phyloP scores from a whole-genome alignment of 2,329 filamentous ascomycete genomes.

The Tolypocladium tropicale region DNA sequence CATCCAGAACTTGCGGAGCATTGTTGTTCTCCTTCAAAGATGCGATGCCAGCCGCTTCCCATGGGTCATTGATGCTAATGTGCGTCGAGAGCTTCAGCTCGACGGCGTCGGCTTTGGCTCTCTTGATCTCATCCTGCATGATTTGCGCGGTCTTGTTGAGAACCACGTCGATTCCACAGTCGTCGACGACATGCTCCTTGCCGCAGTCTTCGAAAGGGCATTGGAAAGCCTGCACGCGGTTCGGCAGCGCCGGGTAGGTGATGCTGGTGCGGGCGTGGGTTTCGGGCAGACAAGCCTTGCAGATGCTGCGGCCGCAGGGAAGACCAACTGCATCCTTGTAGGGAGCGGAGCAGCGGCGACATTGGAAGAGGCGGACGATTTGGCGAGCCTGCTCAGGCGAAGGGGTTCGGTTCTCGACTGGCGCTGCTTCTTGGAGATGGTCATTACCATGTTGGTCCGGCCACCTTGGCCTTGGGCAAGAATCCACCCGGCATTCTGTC shows the following conservation, averaged over 20 bases:
- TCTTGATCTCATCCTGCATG: conserved; percentile 42
- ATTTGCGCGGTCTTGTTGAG: conserved; percentile 60
- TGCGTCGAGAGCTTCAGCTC: conserved; percentile 22
- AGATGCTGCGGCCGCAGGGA: conserved; percentile 73
- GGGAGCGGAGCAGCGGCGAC: conserved; percentile 59
- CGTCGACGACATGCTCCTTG: conserved; percentile 63
- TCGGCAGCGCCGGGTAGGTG: conserved; percentile 62
- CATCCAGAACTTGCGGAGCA: conserved; percentile 29
- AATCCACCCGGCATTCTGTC: neutral
- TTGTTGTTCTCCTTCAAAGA: conserved; percentile 24
- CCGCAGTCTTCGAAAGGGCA: conserved; percentile 61
- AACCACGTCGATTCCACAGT: conserved; percentile 69
- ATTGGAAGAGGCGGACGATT: conserved; percentile 65
- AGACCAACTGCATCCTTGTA: conserved; percentile 61
- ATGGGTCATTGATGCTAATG: conserved; percentile 25
- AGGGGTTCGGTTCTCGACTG: conserved; percentile 1
- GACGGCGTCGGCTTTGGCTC: conserved; percentile 21
- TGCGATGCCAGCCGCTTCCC: conserved; percentile 29
- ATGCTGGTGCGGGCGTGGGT: conserved; percentile 57
- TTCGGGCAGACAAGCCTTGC: conserved; percentile 62
- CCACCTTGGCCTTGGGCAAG: neutral
- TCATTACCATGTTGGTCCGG: neutral
- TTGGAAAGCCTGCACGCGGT: conserved; percentile 57
- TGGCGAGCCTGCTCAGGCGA: conserved; percentile 12
- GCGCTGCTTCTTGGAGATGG: neutral